A percentile compares a stretch with the other conserved stretches of the same genome.
Conservation (phyloP, 768 basidiomycete species). For the Macrolepiota dolichaula region DNA sequence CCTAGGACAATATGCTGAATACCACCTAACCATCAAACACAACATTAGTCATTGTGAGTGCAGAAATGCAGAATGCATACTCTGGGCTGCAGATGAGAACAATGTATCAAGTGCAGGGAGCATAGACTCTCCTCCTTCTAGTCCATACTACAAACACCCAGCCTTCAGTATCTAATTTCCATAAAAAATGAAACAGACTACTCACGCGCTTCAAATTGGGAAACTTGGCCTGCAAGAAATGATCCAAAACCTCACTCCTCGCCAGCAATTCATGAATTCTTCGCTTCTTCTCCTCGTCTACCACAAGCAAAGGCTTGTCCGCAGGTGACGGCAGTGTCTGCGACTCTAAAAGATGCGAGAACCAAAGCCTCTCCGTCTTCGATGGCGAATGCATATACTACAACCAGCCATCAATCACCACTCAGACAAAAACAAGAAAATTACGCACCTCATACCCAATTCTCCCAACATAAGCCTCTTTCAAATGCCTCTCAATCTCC, state of each 20-base stretch:
- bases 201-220: conserved; percentile 77
- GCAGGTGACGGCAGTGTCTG: conserved; percentile 35
- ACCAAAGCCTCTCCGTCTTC: conserved; percentile 87
- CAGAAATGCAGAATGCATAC: conserved; percentile 25
- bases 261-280: conserved; percentile 69
- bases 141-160: conserved; percentile 55
- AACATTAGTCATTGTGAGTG: neutral
- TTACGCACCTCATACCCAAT: conserved; percentile 77
- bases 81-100: conserved; percentile 62
- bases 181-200: neutral
- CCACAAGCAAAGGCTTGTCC: conserved; percentile 26
- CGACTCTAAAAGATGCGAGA: conserved; percentile 81
- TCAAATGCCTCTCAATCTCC: conserved; percentile 68
- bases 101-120: conserved; percentile 80
- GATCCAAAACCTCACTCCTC: conserved; percentile 78
- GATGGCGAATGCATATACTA: conserved; percentile 84
- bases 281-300: conserved; percentile 37
- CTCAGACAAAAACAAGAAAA: neutral
- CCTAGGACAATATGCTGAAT: conserved; percentile 67
- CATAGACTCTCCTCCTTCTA: conserved; percentile 95
- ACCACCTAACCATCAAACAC: conserved; percentile 38
- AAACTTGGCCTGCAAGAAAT: conserved; percentile 84
- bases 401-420: neutral
- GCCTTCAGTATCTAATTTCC: neutral
- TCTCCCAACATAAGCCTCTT: conserved; percentile 73